phyloP scores from a whole-genome alignment of 306 rosid genomes.

The Albizia julibrissin region DNA sequence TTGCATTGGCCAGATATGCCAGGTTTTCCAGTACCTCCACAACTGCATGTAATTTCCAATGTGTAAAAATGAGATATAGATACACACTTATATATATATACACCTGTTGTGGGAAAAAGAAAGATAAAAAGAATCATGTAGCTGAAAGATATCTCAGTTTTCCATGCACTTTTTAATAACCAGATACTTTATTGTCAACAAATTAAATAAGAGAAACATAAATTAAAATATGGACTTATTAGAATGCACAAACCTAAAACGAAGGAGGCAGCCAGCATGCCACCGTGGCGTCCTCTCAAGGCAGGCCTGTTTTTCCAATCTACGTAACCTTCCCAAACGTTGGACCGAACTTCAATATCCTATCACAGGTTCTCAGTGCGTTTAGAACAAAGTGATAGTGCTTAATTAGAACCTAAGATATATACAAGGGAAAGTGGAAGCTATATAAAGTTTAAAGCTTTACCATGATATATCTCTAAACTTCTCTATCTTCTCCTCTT shows the following conservation, averaged over 20 bases:
- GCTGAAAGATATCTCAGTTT: constrained; percentile 3
- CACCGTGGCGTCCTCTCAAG: constrained; percentile 64
- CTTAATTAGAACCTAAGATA: not conserved
- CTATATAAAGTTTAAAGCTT: constrained; percentile 3
- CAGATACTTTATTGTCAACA: not conserved
- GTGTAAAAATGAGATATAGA: constrained; percentile 20
- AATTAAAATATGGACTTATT: not conserved
- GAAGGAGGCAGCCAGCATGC: constrained; percentile 77
- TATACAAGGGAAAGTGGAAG: not conserved
- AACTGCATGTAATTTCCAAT: constrained; percentile 33
- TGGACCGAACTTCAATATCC: constrained; percentile 54
- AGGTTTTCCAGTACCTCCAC: constrained; percentile 85
- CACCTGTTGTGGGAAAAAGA: not conserved
- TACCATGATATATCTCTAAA: constrained; percentile 46
- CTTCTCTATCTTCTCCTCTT: not conserved
- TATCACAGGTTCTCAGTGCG: constrained; percentile 17
- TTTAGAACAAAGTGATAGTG: constrained; percentile 9
- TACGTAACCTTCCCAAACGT: constrained; percentile 71
- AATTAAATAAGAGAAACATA: constrained; percentile 16
- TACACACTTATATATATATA: not conserved
- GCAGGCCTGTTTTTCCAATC: constrained; percentile 83
- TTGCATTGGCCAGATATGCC: constrained; percentile 80
- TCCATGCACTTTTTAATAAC: not conserved
- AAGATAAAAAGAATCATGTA: not conserved
- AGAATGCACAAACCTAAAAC: constrained; percentile 58